Base-by-base conservation (phyloP, 495 filamentous ascomycete genomes). In the Aspergillus nidulans region DNA sequence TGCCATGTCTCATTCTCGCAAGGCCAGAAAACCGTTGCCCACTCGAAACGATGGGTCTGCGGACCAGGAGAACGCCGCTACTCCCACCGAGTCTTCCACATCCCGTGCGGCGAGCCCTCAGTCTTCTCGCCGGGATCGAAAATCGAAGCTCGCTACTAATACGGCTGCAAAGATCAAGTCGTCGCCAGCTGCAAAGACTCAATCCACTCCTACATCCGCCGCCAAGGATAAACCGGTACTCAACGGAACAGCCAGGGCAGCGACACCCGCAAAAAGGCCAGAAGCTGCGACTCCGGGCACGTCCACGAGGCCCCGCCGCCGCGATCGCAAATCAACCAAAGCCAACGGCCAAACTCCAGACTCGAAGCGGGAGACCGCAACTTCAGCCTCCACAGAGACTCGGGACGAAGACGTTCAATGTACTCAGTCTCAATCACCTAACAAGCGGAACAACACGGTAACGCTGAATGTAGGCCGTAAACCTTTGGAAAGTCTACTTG, bases 381-480 rank as follows among this genome's bases (percentile, higher is more conserved):
- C 41, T 21, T 16, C 16, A 7, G 15, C 2, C 0, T 46, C 19
- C 20, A 16, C 19, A 6, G 18, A 5, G 28, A 12, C 15, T 6
- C 9, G 24, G 6, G 26, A 40, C 13, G 39, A 49, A 10, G 3
- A 41, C 24, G 12, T 20, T 24, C 20, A 15, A 43, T 13, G 24
- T 7, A 16, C 19, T 18, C 45, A 19, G 26, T 21, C 51, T 3
- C 51, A 43, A 15, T 28, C 23, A n/a, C 32, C 51, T 3, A 53
- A 23, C 26, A 49, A 34, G 16, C 26, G 8, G 28, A 58, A 52
- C 43, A 62, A 59, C 44, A 62, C 60, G 4, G 56, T 62, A 6
- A 62, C 55, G n/a, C 47, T 62, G 16, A 59, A 40, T 26, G 13
- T 62, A 21, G 52, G 60, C 18, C 60, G 60, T n/a, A 62, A 62